phyloP scores from a whole-genome alignment of 352 stramenopile genomes.

The Pythium plurisporium region DNA sequence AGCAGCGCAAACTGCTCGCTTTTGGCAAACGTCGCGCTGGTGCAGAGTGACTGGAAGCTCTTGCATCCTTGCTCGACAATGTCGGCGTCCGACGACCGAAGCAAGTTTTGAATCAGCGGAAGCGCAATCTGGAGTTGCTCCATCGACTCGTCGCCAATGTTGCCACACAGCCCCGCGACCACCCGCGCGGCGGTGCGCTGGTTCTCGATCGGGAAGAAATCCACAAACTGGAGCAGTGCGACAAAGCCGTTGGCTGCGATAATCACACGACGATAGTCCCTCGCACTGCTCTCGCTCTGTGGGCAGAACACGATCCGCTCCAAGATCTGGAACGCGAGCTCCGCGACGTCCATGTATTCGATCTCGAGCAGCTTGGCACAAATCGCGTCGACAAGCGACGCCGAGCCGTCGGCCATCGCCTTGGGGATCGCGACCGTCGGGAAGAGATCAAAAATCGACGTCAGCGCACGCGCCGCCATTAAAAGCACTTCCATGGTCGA shows the following conservation, averaged over 20 bases:
- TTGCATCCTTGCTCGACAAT: slow-evolving; percentile 54
- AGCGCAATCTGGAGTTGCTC: slow-evolving; percentile 34
- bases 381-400: slow-evolving; percentile 41
- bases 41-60: slow-evolving; percentile 40
- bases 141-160: slow-evolving; percentile 28
- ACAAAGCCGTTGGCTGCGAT: slow-evolving; percentile 62
- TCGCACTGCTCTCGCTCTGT: not conserved
- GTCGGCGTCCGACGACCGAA: slow-evolving; percentile 49
- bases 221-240: slow-evolving; percentile 69
- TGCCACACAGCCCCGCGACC: slow-evolving; percentile 45
- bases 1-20: slow-evolving; percentile 32
- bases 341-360: slow-evolving; percentile 80
- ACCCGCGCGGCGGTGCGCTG: slow-evolving; percentile 57
- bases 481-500: slow-evolving; percentile 64
- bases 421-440: slow-evolving; percentile 35
- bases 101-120: slow-evolving; percentile 39
- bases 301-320: slow-evolving; percentile 44
- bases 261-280: slow-evolving; percentile 37
- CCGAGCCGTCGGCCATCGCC: slow-evolving; percentile 30
- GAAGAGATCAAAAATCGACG: slow-evolving; percentile 54
- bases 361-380: slow-evolving; percentile 74
- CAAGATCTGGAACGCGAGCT: slow-evolving; percentile 64
- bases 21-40: slow-evolving; percentile 38
- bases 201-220: slow-evolving; percentile 77
- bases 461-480: slow-evolving; percentile 46